Conservation (phyloP, 345 rosid genomes). For the Carallia brachiata region DNA sequence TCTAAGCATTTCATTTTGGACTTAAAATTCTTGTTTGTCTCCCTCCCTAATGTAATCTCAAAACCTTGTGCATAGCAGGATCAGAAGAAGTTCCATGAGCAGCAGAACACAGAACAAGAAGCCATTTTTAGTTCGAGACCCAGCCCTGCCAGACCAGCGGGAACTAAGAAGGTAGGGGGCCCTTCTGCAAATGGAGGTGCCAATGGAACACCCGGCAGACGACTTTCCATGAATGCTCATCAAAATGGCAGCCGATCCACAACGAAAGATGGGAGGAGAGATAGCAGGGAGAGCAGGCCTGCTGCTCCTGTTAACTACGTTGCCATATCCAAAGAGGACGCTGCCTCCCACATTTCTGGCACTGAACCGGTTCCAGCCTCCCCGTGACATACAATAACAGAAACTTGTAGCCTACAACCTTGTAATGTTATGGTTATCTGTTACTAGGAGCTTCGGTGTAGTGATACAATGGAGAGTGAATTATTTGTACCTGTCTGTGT, state of each 20-base stretch:
- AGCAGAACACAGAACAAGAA: constrained; percentile 78
- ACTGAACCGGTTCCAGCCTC: constrained; percentile 60
- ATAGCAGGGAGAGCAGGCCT: constrained; percentile 43
- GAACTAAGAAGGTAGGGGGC: constrained; percentile 71
- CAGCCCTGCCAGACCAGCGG: constrained; percentile 73
- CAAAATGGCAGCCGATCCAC: constrained; percentile 74
- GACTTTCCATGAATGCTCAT: constrained; percentile 72
- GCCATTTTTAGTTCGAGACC: constrained; percentile 58
- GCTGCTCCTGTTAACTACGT: constrained; percentile 64
- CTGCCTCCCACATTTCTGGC: constrained; percentile 65
- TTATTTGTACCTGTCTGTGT: constrained; percentile 29
- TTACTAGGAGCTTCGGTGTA: constrained; percentile 28
- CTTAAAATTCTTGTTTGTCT: not conserved
- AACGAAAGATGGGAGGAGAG: constrained; percentile 71
- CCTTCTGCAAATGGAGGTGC: constrained; percentile 69
- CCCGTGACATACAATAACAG: constrained; percentile 42
- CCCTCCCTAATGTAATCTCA: not conserved
- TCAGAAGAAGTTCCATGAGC: constrained; percentile 85
- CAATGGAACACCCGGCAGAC: constrained; percentile 74
- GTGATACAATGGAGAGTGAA: constrained; percentile 23
- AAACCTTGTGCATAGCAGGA: constrained; percentile 38
- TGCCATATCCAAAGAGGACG: constrained; percentile 68
- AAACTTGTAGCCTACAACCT: constrained; percentile 23
- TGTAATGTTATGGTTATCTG: constrained; percentile 21
- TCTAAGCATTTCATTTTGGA: not conserved